These are phyloP conservation scores for Murraya paniculata DNA, from an alignment of 345 rosid genomes.

Conservation along the genomic window DNA sequence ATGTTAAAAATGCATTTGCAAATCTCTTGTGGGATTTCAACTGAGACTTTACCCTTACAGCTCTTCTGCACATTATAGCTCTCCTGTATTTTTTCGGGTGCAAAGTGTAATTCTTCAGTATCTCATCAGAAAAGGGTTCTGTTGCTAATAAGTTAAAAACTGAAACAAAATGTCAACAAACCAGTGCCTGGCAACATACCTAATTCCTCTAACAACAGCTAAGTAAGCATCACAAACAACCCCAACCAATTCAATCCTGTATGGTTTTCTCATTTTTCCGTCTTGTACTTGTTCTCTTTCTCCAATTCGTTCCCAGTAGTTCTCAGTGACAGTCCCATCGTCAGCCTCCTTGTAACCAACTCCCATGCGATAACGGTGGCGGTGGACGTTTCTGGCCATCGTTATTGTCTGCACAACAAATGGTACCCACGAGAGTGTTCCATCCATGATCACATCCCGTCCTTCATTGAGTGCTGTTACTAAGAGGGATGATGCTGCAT, in stretches of 20 bases:
- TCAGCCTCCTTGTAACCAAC: conserved; percentile 58
- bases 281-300: conserved; percentile 50
- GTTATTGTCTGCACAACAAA: conserved; percentile 84
- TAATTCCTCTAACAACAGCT: conserved; percentile 91
- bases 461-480: conserved; percentile 94
- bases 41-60: conserved; percentile 86
- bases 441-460: conserved; percentile 93
- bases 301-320: conserved; percentile 74
- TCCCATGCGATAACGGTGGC: conserved; percentile 85
- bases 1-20: conserved; percentile 74
- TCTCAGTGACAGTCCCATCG: conserved; percentile 67
- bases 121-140: neutral
- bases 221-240: conserved; percentile 92
- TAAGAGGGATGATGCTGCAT: conserved; percentile 89
- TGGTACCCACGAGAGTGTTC: conserved; percentile 91
- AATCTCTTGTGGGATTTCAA: conserved; percentile 87
- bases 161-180: neutral
- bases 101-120: neutral
- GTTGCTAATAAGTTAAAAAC: neutral
- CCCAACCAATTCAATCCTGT: conserved; percentile 92
- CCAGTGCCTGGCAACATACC: conserved; percentile 33
- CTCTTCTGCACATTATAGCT: conserved; percentile 85
- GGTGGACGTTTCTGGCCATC: conserved; percentile 87
- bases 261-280: conserved; percentile 65
- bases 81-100: conserved; percentile 51